These are phyloP conservation scores for Miscanthus lutarioriparius DNA, from an alignment of 176 grass and related monocot genomes.

Conservation along the genomic window DNA sequence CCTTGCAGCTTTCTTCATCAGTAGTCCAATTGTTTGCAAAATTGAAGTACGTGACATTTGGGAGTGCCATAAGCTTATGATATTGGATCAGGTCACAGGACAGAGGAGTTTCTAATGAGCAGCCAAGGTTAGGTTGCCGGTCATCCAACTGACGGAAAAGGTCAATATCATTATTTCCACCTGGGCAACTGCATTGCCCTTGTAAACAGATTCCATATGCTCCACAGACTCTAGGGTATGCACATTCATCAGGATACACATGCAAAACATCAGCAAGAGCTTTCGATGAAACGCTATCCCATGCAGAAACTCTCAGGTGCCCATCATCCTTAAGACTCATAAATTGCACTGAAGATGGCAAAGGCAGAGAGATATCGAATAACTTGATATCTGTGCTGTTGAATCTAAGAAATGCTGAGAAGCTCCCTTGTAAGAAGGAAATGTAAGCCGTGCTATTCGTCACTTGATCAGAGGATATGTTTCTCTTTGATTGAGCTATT, in stretches of 20 bases:
- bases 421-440: conserved; percentile 53
- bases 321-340: conserved; percentile 67
- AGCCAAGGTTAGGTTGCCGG: conserved; percentile 39
- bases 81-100: conserved; percentile 51
- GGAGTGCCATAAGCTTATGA: conserved; percentile 50
- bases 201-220: conserved; percentile 59
- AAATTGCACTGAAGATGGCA: conserved; percentile 45
- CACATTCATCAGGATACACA: conserved; percentile 43
- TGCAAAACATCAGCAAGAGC: conserved; percentile 42
- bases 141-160: conserved; percentile 37
- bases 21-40: conserved; percentile 49
- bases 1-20: conserved; percentile 66
- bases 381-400: conserved; percentile 21
- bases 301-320: conserved; percentile 53
- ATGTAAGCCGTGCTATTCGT: conserved; percentile 35
- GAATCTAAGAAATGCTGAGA: conserved; percentile 43
- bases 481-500: conserved; percentile 36
- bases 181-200: conserved; percentile 54
- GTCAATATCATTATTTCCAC: not conserved
- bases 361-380: conserved; percentile 39
- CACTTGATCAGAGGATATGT: conserved; percentile 31
- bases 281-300: conserved; percentile 25
- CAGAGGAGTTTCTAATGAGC: conserved; percentile 45
- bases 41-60: conserved; percentile 60
- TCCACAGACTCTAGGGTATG: conserved; percentile 63